Base-by-base conservation (phyloP, 768 basidiomycete species). In the Rubroboletus satanas region DNA sequence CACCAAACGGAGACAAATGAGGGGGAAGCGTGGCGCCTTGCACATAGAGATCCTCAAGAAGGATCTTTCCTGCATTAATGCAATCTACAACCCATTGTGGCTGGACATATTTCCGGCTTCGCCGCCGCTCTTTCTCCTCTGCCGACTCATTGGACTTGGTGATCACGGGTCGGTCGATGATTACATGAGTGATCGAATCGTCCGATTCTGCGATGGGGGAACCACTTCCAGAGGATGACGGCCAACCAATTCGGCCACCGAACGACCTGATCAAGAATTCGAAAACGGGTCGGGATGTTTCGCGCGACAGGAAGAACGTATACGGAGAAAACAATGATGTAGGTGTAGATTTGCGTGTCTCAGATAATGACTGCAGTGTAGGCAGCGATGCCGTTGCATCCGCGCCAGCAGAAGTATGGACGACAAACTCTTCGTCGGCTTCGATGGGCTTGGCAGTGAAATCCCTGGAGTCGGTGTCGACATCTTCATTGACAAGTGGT, bases 81-180 rank as follows among this genome's bases (percentile, higher is more conserved):
- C 90, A 97, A 69, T 99, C 97, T 35, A 93, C 90, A 31, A 98
- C 81, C 97, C 97, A 98, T 71, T 98, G 97, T 11, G 97, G 97
- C 71, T 98, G 97, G 17, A 98, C 81, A 70, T 90, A 92, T 66
- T 90, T 93, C 65, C 94, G 80, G 68, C 83, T 82, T 42, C 78
- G 73, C 35, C 84, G 78, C 42, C 80, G 76, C 61, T 85, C 83
- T 61, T 81, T 79, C 59, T 87, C 82, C 50, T 81, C 82, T 14
- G 75, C 60, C 1, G 79, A 78, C 64, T 83, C 86, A 49, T 77
- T 70, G 29, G 66, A 46, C 58, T 71, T 75, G 57, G 75, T 75
- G 11, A 79, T 72, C 32, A 83, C 59, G 1, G 97, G 96, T 42
- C 97, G 81, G 69, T 99, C 97, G 63, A 97, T 87, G 63, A 99